Evolutionary conservation across 2,329 filamentous ascomycete genomes (phyloP).

Genomic region (Botrytis hyacinthi): DNA sequence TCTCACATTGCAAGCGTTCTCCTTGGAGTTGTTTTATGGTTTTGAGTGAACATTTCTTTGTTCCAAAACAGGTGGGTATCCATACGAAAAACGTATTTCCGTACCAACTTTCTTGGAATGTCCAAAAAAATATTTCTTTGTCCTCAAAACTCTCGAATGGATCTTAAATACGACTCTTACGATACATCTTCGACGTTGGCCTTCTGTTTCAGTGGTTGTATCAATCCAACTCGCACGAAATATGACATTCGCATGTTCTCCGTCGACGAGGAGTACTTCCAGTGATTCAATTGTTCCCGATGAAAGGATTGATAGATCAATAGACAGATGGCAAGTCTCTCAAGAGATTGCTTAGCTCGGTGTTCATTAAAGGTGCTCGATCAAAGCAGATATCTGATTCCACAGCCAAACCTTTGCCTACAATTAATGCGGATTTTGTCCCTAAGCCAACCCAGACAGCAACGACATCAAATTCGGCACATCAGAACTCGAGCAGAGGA

Average conservation of each 20-base stretch:
- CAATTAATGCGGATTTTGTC: background rate
- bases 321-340: slow-evolving; percentile 3
- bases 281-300: background rate
- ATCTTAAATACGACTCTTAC: background rate
- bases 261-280: background rate
- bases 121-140: background rate
- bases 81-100: background rate
- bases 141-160: background rate
- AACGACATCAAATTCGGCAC: background rate
- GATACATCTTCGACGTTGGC: background rate
- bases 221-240: background rate
- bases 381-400: background rate
- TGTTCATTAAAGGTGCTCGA: background rate
- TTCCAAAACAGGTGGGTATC: background rate
- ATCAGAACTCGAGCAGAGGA: background rate
- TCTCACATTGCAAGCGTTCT: background rate
- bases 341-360: background rate
- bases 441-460: background rate
- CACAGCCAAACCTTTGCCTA: background rate
- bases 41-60: background rate
- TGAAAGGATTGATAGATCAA: background rate
- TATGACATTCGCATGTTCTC: background rate
- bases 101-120: background rate
- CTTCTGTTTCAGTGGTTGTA: background rate
- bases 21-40: background rate